A percentile compares a stretch with the other conserved stretches of the same genome.
These are phyloP conservation scores for Trapa incisa DNA, from an alignment of 345 rosid genomes.

Conservation along the genomic window DNA sequence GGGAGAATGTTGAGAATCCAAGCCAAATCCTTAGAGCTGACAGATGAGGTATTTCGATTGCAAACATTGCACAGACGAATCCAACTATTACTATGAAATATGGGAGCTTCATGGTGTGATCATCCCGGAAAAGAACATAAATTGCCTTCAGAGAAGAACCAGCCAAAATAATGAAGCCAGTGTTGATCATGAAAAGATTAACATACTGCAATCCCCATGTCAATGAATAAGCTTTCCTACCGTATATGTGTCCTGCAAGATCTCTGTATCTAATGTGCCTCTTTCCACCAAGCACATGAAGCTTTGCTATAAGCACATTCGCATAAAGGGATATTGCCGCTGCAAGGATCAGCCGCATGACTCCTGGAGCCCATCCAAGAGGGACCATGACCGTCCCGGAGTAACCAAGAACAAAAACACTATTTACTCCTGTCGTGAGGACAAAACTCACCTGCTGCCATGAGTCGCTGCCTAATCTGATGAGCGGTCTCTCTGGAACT, in stretches of 20 bases:
- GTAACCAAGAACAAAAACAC: constrained; percentile 83
- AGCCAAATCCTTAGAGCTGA: constrained; percentile 79
- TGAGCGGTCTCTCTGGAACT: no score
- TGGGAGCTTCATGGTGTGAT: constrained; percentile 41
- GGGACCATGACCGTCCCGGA: constrained; percentile 84
- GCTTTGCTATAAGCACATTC: constrained; percentile 65
- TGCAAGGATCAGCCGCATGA: constrained; percentile 50
- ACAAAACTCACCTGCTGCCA: constrained; percentile 84
- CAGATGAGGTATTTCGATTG: constrained; percentile 69
- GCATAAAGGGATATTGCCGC: constrained; percentile 66
- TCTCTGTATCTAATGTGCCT: constrained; percentile 92
- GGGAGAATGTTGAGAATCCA: constrained; percentile 52
- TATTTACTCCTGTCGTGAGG: constrained; percentile 78
- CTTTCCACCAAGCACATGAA: constrained; percentile 75
- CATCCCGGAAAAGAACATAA: constrained; percentile 39
- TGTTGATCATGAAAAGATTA: constrained; percentile 76
- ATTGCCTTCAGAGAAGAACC: constrained; percentile 72
- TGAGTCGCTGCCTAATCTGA: constrained; percentile 24
- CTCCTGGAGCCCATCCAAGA: constrained; percentile 78
- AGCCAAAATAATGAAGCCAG: constrained; percentile 60
- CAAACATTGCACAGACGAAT: constrained; percentile 49
- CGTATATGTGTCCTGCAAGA: constrained; percentile 70
- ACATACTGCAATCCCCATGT: constrained; percentile 70
- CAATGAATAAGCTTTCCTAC: constrained; percentile 48
- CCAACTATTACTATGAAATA: constrained; percentile 42